phyloP scores from a whole-genome alignment of 371 early-diverging fungal genomes.

The Saksenaea oblongispora region DNA sequence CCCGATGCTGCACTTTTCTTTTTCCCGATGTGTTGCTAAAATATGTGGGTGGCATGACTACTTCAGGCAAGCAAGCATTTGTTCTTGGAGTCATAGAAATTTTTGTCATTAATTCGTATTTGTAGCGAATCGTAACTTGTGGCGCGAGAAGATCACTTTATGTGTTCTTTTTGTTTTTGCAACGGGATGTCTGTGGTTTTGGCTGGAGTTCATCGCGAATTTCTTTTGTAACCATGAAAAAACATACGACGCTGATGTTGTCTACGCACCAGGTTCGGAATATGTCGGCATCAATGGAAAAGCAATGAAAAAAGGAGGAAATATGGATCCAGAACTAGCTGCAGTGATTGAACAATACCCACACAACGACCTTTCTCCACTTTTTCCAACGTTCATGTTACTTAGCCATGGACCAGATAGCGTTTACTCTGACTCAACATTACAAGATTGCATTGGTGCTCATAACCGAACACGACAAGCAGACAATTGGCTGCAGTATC shows the following conservation, averaged over 20 bases:
- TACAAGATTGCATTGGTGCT: constrained; percentile 34
- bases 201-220: constrained; percentile 46
- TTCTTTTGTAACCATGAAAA: constrained; percentile 44
- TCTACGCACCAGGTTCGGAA: constrained; percentile 33
- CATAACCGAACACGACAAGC: constrained; percentile 22
- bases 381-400: constrained; percentile 43
- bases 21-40: constrained; percentile 25
- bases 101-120: not conserved
- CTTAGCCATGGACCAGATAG: constrained; percentile 12
- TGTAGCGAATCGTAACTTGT: constrained; percentile 43
- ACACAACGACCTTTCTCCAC: constrained; percentile 39
- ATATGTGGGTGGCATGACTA: constrained; percentile 34
- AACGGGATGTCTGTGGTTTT: constrained; percentile 36
- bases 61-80: constrained; percentile 23
- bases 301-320: constrained; percentile 23
- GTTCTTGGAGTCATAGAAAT: not conserved
- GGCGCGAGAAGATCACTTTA: constrained; percentile 50
- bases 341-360: constrained; percentile 33
- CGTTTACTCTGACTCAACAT: constrained; percentile 15
- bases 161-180: constrained; percentile 26
- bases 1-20: constrained; percentile 24
- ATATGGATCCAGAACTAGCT: constrained; percentile 12
- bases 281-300: constrained; percentile 40
- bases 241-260: constrained; percentile 18
- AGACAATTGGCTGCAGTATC: constrained; percentile 37